A percentile compares a stretch with the other conserved stretches of the same genome.
Conservation (phyloP, 1,284 basidiomycete species). For the Sanghuangporus sanghuang region DNA sequence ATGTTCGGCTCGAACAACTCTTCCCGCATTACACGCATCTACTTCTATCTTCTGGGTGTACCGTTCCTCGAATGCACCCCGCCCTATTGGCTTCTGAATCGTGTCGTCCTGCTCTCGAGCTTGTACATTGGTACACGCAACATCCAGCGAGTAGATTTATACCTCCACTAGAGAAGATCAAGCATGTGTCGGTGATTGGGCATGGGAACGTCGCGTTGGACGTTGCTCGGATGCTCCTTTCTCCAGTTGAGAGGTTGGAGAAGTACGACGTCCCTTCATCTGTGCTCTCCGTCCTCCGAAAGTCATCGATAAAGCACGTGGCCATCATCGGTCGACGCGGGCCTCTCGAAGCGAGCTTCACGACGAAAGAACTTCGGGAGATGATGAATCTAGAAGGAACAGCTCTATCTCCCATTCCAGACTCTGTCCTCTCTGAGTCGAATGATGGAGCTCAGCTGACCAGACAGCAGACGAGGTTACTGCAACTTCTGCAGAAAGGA, state of each 20-base stretch:
- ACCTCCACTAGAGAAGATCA: conserved; percentile 55
- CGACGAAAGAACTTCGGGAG: conserved; percentile 92
- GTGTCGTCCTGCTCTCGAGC: conserved; percentile 75
- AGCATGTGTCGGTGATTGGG: conserved; percentile 84
- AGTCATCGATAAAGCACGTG: conserved; percentile 69
- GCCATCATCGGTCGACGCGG: conserved; percentile 85
- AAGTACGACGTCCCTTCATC: conserved; percentile 78
- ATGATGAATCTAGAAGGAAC: conserved; percentile 76
- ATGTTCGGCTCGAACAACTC: conserved; percentile 54
- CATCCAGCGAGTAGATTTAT: conserved; percentile 67
- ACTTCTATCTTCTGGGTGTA: conserved; percentile 78
- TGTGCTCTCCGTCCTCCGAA: conserved; percentile 67
- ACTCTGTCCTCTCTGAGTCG: conserved; percentile 32
- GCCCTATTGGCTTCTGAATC: conserved; percentile 45
- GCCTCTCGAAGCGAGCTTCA: conserved; percentile 87
- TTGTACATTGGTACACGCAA: conserved; percentile 98
- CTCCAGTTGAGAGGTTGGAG: conserved; percentile 53
- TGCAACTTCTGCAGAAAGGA: conserved; percentile 67
- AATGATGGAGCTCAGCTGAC: conserved; percentile 1
- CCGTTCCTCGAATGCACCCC: conserved; percentile 53
- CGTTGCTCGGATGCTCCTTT: conserved; percentile 86
- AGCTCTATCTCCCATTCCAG: conserved; percentile 58
- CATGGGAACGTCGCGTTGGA: conserved; percentile 97
- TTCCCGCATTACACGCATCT: conserved; percentile 75
- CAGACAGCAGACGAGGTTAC: conserved; percentile 62